These are phyloP conservation scores for Rhizopogon salebrosus DNA, from an alignment of 768 basidiomycete genomes.

Conservation along the genomic window DNA sequence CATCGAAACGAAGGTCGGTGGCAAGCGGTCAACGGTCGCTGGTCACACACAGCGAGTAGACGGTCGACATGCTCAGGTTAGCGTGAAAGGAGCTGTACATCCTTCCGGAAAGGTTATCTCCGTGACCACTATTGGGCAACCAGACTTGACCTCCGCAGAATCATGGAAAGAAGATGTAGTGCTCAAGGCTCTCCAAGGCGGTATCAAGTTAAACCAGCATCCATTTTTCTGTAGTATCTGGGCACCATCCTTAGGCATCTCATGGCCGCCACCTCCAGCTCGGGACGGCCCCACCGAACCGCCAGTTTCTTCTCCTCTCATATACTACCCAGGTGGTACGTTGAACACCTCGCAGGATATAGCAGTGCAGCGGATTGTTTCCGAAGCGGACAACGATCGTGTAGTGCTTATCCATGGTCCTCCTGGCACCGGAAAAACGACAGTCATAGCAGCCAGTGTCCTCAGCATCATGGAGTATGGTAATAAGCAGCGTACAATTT, in stretches of 20 bases:
- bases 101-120: conserved; percentile 12
- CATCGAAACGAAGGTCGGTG: conserved; percentile 9
- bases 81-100: conserved; percentile 17
- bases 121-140: conserved; percentile 50
- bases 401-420: conserved; percentile 30
- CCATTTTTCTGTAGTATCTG: conserved; percentile 26
- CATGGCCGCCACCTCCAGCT: conserved; percentile 11
- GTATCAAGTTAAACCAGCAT: conserved; percentile 10
- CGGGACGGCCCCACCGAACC: background rate
- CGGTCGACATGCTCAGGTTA: conserved; percentile 35
- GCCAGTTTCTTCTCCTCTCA: background rate
- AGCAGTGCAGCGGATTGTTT: conserved; percentile 28
- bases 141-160: conserved; percentile 53
- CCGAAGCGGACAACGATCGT: conserved; percentile 13
- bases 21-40: background rate
- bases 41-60: conserved; percentile 18
- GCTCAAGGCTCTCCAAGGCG: conserved; percentile 15
- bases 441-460: conserved; percentile 34
- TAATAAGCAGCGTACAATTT: conserved; percentile 19
- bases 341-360: conserved; percentile 24
- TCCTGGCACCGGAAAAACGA: conserved; percentile 42
- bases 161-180: conserved; percentile 16
- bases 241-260: conserved; percentile 13
- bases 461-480: conserved; percentile 14
- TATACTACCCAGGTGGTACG: background rate